A percentile compares a stretch with the other conserved stretches of the same genome.
Evolutionary conservation across 306 rosid genomes (phyloP).

Genomic region (Dalbergia cochinchinensis): DNA sequence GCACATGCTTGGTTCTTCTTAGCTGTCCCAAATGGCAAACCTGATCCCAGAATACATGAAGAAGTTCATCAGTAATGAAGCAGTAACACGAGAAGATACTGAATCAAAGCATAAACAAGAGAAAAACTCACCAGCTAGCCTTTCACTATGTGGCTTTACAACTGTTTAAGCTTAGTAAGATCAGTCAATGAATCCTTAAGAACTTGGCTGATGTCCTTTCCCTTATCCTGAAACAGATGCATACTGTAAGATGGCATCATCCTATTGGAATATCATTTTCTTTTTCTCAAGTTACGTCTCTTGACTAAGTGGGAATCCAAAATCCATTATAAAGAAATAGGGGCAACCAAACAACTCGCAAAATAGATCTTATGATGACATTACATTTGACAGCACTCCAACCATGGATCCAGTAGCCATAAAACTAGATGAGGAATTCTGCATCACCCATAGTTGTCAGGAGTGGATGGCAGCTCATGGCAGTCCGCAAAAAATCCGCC

Average conservation of each 20-base stretch:
- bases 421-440: background rate
- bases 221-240: constrained; percentile 61
- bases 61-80: background rate
- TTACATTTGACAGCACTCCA: constrained; percentile 9
- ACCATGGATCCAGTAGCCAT: constrained; percentile 10
- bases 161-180: constrained; percentile 63
- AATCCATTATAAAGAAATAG: background rate
- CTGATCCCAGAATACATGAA: constrained; percentile 50
- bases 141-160: constrained; percentile 42
- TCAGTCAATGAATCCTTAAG: constrained; percentile 63
- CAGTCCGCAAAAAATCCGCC: too few species aligned
- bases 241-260: constrained; percentile 33
- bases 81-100: background rate
- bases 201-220: constrained; percentile 50
- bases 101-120: constrained; percentile 28
- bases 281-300: background rate
- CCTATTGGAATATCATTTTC: constrained; percentile 13
- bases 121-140: constrained; percentile 49
- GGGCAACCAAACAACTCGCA: background rate
- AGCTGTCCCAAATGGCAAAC: constrained; percentile 28
- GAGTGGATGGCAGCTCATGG: too few species aligned
- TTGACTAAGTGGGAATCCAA: constrained; percentile 2
- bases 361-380: constrained; percentile 12
- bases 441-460: too few species aligned
- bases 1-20: constrained; percentile 34